Conservation (phyloP, 441 rosid species). For the Populus hybrid region DNA sequence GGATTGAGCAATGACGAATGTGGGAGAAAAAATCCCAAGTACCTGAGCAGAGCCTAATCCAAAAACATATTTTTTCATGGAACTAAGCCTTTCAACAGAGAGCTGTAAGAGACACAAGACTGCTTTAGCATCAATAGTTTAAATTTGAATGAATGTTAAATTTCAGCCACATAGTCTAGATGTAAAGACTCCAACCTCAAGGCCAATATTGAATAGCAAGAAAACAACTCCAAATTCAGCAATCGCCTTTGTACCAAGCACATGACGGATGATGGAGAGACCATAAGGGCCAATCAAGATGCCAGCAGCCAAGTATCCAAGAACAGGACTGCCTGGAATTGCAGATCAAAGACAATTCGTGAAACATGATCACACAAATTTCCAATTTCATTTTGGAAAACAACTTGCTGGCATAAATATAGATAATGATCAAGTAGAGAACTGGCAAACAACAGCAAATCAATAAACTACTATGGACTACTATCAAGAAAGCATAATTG, state of each 20-base stretch:
- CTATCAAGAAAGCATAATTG: slow-evolving; percentile 11
- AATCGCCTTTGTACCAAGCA: slow-evolving; percentile 93
- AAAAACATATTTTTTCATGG: slow-evolving; percentile 99
- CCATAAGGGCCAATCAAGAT: slow-evolving; percentile 98
- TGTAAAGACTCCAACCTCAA: slow-evolving; percentile 64
- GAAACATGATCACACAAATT: slow-evolving; percentile 12
- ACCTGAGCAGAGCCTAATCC: slow-evolving; percentile 98
- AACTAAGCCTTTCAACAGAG: slow-evolving; percentile 97
- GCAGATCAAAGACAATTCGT: slow-evolving; percentile 25
- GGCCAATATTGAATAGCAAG: slow-evolving; percentile 95
- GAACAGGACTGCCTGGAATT: slow-evolving; percentile 94
- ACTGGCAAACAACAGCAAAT: neutral
- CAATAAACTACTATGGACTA: neutral
- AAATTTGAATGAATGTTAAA: slow-evolving; percentile 21
- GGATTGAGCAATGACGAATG: neutral
- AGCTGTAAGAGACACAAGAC: slow-evolving; percentile 50
- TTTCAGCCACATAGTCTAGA: slow-evolving; percentile 17
- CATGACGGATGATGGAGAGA: slow-evolving; percentile 92
- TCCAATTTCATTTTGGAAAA: neutral
- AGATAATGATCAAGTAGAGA: neutral
- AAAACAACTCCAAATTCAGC: slow-evolving; percentile 99
- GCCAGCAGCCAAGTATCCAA: slow-evolving; percentile 99
- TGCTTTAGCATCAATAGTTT: slow-evolving; percentile 22
- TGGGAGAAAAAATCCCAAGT: slow-evolving; percentile 19
- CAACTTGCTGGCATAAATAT: neutral